Evolutionary conservation across 2,329 filamentous ascomycete genomes (phyloP).

Genomic region (Cercospora sp.): DNA sequence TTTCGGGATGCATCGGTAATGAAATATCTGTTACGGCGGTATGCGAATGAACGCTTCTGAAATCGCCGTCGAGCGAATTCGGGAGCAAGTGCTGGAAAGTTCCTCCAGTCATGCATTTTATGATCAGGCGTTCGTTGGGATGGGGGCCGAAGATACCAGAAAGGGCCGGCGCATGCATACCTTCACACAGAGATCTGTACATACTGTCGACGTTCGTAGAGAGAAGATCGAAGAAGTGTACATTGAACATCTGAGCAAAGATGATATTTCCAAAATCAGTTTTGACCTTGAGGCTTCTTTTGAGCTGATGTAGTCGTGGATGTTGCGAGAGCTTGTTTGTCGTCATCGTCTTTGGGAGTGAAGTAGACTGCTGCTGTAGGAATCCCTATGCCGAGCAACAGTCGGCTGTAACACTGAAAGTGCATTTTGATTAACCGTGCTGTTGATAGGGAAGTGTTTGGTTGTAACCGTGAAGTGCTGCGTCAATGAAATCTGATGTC

Average conservation of each 20-base stretch:
- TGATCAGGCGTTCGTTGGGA: background rate
- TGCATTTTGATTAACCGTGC: constrained; percentile 15
- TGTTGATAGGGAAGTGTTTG: background rate
- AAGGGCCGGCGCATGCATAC: background rate
- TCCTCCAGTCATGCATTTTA: background rate
- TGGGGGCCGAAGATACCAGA: background rate
- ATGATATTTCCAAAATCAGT: background rate
- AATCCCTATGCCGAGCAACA: constrained; percentile 22
- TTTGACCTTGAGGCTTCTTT: background rate
- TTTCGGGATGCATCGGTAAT: background rate
- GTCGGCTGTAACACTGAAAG: constrained; percentile 22
- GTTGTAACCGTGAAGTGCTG: background rate
- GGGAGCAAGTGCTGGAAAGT: background rate
- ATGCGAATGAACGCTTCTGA: background rate
- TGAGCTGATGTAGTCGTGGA: background rate
- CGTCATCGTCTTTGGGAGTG: constrained; percentile 16
- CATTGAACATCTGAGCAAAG: background rate
- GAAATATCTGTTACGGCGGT: constrained; percentile 2
- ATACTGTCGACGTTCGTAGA: constrained; percentile 4
- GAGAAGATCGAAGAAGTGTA: background rate
- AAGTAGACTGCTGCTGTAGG: constrained; percentile 23
- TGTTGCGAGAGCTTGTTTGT: background rate
- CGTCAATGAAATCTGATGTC: background rate
- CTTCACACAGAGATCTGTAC: constrained; percentile 9
- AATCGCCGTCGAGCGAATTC: background rate